Base-by-base conservation (phyloP, 164 flowering plant species). In the Buxus sempervirens region DNA sequence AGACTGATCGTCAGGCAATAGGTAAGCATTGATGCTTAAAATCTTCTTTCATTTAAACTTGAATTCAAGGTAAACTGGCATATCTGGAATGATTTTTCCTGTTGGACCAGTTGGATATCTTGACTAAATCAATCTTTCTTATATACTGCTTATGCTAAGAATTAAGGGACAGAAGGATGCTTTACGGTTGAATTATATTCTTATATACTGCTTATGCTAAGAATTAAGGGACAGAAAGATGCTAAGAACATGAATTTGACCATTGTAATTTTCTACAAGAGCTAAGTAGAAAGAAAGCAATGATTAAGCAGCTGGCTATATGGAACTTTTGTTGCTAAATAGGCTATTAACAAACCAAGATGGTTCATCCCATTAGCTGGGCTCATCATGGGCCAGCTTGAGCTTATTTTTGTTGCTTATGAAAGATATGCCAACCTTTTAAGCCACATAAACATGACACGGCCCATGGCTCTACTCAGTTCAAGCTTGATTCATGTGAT, bases 1-100 rank as follows among this genome's bases (percentile, higher is more conserved):
- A 90, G 82, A 96, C 98, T 45, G 95, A 93, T 22, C 94, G 94
- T 32, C 99, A 96, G 77, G 89, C 93, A 65, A 70, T 85, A 66
- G 83, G 99, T 94, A 86, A 66, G 63, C n/a, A 19, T 64, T 21
- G 7, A 63, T 7, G 18, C 20, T 42, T 48, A 24, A 36, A 18
- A 20, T 58, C 51, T 58, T 1, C 24, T 49, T 64, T 45, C 1
- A 1, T 45, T 45, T 1, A 1, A 45, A 45, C 18, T 45, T 45
- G 1, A 45, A 45, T 15, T 45, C 18, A 10, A 45, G 51, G 51
- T 10, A 45, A 6, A 45, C 51, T 45, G 14, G 1, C 51, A 1
- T 45, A 15, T 10, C 51, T 45, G 51, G 51, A 45, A 45, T 45
- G 51, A 1, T 10, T 45, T 15, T 45, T 15, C 18, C 51, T 45